Evolutionary conservation across 169 alveolate genomes (phyloP), one percentile per base, ranked within the genome.

Genomic region (Plasmodium malariae): DNA sequence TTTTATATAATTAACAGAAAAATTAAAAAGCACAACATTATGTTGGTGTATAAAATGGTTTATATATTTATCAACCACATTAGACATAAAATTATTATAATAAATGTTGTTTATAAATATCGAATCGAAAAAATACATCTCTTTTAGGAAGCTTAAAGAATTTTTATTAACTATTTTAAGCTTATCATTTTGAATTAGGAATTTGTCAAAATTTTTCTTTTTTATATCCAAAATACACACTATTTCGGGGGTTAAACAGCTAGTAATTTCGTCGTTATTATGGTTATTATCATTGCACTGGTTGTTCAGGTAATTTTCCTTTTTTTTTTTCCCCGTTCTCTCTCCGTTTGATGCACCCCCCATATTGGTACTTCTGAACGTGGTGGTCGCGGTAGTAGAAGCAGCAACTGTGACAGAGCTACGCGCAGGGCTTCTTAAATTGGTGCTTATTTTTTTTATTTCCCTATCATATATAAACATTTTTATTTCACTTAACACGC

Each of bases 101-200:
- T 45, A 76, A 40, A 76, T 76, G 34, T 76, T 43, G 45, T 76
- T 76, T 62, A 76, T 48, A 59, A 30, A 76, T n/a, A 76, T 76
- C 19, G 49, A 49, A 36, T 76, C 57, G 24, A 76, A 76, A 49
- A 11, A 49, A 45, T 76, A 76, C 17, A n/a, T 11, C 34, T 76
- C 89, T 24, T 49, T 65, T 19, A 76, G 28, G 28, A 43, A 65
- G 1, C n/a, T 45, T 54, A 76, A 45, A 21, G 51, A 12, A 11
- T 76, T 65, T 48, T 40, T 43, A 54, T 63, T 36, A 3, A 76
- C 28, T 43, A 76, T 62, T 65, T 76, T 34, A 45, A 76, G 12
- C 6, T 21, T 43, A 21, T 76, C 40, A 62, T 76, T 62, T 21
- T 26, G 11, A 12, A 63, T 65, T 48, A 76, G 36, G 36, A 74